phyloP scores from a whole-genome alignment of 108 stramenopile genomes.

The Pseudonitzschia delicatissima region DNA sequence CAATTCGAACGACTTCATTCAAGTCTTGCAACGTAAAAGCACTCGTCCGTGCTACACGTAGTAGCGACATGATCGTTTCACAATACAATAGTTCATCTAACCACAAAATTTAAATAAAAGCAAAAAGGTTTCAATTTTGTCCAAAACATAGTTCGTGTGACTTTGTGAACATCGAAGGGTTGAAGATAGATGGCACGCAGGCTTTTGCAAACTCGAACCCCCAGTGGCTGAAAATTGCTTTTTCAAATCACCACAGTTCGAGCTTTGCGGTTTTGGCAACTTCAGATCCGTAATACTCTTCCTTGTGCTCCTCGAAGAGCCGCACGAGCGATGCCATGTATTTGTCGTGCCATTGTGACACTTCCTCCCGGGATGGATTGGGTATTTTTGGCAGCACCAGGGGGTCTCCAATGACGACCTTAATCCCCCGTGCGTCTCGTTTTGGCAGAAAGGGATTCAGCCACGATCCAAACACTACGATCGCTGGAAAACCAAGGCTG shows the following conservation, averaged over 20 bases:
- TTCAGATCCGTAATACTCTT: slow-evolving; percentile 46
- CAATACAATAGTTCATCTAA: too few species aligned
- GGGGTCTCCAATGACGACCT: slow-evolving; percentile 55
- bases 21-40: too few species aligned
- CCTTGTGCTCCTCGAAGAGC: slow-evolving; percentile 64
- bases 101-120: too few species aligned
- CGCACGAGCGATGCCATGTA: slow-evolving; percentile 52
- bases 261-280: slow-evolving; percentile 41
- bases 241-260: slow-evolving; percentile 47
- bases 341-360: slow-evolving; percentile 49
- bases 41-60: too few species aligned
- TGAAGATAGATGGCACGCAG: too few species aligned
- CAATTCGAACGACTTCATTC: too few species aligned
- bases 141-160: too few species aligned
- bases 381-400: slow-evolving; percentile 56
- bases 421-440: slow-evolving; percentile 28
- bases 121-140: too few species aligned
- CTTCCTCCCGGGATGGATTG: slow-evolving; percentile 54
- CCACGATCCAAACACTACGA: slow-evolving; percentile 41
- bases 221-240: too few species aligned
- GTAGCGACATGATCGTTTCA: too few species aligned
- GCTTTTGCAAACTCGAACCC: too few species aligned
- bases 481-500: slow-evolving; percentile 22
- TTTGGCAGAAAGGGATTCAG: slow-evolving; percentile 54
- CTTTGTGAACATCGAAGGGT: too few species aligned